These are phyloP conservation scores for Tolypocladium tundrense DNA, from an alignment of 2,329 filamentous ascomycete species.

Conservation along the genomic window DNA sequence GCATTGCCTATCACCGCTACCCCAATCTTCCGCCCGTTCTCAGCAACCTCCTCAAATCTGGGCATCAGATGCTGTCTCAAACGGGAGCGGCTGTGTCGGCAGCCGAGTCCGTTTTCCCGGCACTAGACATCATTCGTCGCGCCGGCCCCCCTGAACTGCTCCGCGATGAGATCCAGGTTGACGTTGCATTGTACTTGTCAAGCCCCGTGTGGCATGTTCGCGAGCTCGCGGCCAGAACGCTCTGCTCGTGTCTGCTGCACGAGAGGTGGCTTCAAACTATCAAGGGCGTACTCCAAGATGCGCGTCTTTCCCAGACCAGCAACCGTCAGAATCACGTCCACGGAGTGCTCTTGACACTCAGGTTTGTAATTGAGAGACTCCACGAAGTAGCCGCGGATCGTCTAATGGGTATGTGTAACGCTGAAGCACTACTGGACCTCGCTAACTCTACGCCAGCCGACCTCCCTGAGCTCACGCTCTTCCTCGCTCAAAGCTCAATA, in stretches of 20 bases:
- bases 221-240: slow-evolving; percentile 67
- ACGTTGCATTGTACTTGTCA: slow-evolving; percentile 52
- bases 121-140: slow-evolving; percentile 69
- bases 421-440: neutral
- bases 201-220: slow-evolving; percentile 72
- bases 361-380: slow-evolving; percentile 46
- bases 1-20: slow-evolving; percentile 61
- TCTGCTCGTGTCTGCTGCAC: slow-evolving; percentile 51
- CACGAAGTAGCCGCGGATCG: slow-evolving; percentile 32
- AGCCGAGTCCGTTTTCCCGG: slow-evolving; percentile 69
- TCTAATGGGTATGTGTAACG: slow-evolving; percentile 27
- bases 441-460: slow-evolving; percentile 14
- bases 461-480: slow-evolving; percentile 16
- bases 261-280: slow-evolving; percentile 36
- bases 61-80: slow-evolving; percentile 32
- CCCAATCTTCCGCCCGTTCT: slow-evolving; percentile 55
- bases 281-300: slow-evolving; percentile 22
- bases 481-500: slow-evolving; percentile 17
- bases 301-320: slow-evolving; percentile 11
- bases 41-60: slow-evolving; percentile 47
- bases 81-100: slow-evolving; percentile 23
- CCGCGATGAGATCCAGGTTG: slow-evolving; percentile 42
- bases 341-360: slow-evolving; percentile 45
- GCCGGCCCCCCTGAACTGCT: slow-evolving; percentile 53
- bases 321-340: slow-evolving; percentile 44